Percentiles rank a stretch among this genome's conserved stretches.
phyloP scores from a whole-genome alignment of 148 eudicot species.

The Talinum fruticosum region DNA sequence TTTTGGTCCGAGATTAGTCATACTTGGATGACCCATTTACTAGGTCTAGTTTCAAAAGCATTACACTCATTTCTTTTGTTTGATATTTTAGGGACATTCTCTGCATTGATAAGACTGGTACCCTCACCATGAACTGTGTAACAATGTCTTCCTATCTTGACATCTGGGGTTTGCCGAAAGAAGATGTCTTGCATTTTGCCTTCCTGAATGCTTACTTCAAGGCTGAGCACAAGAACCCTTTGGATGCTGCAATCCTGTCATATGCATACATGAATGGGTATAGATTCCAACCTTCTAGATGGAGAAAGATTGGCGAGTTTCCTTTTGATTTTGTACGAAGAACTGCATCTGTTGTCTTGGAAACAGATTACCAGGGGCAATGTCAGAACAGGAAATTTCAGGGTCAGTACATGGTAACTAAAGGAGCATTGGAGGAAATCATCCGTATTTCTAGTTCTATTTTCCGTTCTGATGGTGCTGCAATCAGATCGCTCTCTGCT shows the following conservation, averaged over 20 bases:
- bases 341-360: constrained; percentile 43
- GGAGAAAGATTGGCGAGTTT: constrained; percentile 43
- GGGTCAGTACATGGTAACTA: constrained; percentile 36
- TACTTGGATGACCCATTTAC: neutral
- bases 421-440: constrained; percentile 51
- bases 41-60: neutral
- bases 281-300: constrained; percentile 39
- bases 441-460: constrained; percentile 26
- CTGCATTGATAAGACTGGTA: constrained; percentile 56
- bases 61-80: neutral
- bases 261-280: constrained; percentile 44
- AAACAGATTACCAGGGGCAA: constrained; percentile 23
- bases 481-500: constrained; percentile 18
- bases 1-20: neutral
- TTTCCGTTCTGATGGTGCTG: constrained; percentile 26
- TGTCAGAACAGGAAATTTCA: constrained; percentile 11
- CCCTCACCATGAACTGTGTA: constrained; percentile 46
- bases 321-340: constrained; percentile 47
- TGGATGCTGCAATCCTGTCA: constrained; percentile 47
- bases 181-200: constrained; percentile 39
- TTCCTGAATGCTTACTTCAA: constrained; percentile 48
- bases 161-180: constrained; percentile 36
- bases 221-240: constrained; percentile 44
- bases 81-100: constrained; percentile 39
- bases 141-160: constrained; percentile 39